Evolutionary conservation across 371 early-diverging fungal species (phyloP), one percentile per base, ranked within the genome.

Genomic region (Sporodiniella umbellata): DNA sequence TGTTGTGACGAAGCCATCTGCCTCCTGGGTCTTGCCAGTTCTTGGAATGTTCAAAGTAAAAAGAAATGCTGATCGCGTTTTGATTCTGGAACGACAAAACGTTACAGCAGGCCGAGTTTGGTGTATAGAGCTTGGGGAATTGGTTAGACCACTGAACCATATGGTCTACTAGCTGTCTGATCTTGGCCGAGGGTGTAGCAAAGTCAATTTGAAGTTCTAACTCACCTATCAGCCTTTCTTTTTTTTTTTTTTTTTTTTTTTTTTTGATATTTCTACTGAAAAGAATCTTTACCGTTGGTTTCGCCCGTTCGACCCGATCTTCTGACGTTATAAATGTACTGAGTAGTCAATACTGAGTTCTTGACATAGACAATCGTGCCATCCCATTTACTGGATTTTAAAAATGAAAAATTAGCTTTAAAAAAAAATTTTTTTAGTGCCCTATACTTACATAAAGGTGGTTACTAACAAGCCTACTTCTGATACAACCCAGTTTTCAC

Each of bases 21-120:
- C 80, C 80, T 8, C 80, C 82, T 8, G 75, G 62, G 49, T 88
- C 89, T 59, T 88, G 88, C 88, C 88, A 90, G 48, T 89, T 89
- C 15, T 78, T 69, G 43, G 81, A 79, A 66, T 88, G 86, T 45
- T 81, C 80, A 51, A 91, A 71, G 40, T 64, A 75, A 38, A 72
- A 65, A 0, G 63, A 54, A 3, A 72, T 24, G 0, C 54, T 66
- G 37, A 72, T 59, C 15, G 48, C 33, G 46, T 75, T 75, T 51
- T 65, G 64, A 35, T 75, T 75, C 33, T 63, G 60, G 33, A 68
- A 58, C 0, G 61, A 42, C 15, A 66, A 43, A 18, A 75, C 51
- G 42, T 69, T 72, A 42, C 60, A 56, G 24, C 62, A 51, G 12
- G 62, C 45, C 5, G 62, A 48, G 35, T 68, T 62, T 24, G 60